Evolutionary conservation across 139 green algal species (phyloP).

Genomic region (Gonium pectorale): DNA sequence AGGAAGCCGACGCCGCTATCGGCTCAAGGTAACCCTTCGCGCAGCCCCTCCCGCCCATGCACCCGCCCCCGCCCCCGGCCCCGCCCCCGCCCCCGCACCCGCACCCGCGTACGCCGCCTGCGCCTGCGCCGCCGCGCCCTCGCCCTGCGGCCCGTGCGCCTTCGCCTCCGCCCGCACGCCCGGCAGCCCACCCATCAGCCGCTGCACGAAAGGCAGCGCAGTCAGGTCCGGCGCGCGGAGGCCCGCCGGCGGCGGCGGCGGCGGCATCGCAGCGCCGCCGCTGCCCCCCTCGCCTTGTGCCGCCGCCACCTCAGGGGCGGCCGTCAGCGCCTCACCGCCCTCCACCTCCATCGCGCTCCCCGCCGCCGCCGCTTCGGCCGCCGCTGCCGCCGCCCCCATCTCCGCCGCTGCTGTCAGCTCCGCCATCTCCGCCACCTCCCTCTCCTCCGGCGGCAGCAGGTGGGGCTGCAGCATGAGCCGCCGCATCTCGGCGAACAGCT

Average conservation of each 20-base stretch:
- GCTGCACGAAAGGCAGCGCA: conserved; percentile 29
- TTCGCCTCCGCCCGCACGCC: not conserved
- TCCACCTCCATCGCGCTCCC: too few relatives aligned
- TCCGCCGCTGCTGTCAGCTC: not conserved
- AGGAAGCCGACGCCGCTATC: too few relatives aligned
- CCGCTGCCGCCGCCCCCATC: not conserved
- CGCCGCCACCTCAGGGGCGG: not conserved
- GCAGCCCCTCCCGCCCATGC: not conserved
- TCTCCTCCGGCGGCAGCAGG: not conserved
- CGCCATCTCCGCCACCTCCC: not conserved
- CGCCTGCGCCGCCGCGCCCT: conserved; percentile 13
- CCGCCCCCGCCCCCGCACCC: not conserved
- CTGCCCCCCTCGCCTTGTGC: not conserved
- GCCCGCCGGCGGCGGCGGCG: not conserved
- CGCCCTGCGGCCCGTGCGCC: conserved; percentile 2
- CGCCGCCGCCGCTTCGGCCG: not conserved
- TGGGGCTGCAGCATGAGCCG: conserved; percentile 2
- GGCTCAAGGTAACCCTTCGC: too few relatives aligned
- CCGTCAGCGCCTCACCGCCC: not conserved
- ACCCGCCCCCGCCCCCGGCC: not conserved
- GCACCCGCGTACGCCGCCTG: conserved; percentile 30
- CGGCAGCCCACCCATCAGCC: conserved; percentile 7
- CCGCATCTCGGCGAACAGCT: conserved; percentile 41
- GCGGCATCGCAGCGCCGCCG: not conserved
- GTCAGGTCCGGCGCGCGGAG: conserved; percentile 3